phyloP scores from a whole-genome alignment of 2,329 filamentous ascomycete genomes.

The Verticillium longisporum region DNA sequence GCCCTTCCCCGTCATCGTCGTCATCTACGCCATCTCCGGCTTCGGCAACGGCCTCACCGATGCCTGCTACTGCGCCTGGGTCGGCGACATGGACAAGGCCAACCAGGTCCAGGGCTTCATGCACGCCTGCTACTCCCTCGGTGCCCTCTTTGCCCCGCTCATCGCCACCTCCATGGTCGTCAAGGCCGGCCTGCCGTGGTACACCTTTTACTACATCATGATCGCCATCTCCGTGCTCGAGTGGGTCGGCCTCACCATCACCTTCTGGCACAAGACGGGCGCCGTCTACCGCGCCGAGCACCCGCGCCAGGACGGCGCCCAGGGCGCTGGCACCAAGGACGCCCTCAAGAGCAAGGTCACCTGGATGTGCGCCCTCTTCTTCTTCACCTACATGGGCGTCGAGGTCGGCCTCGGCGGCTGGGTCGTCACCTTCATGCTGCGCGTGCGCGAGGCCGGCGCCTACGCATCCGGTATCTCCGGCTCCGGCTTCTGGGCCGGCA shows the following conservation, averaged over 20 bases:
- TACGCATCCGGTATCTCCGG: slow-evolving; percentile 67
- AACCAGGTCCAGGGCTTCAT: slow-evolving; percentile 62
- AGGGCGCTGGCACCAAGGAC: slow-evolving; percentile 24
- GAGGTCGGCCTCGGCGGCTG: slow-evolving; percentile 70
- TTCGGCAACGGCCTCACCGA: slow-evolving; percentile 61
- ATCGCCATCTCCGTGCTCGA: slow-evolving; percentile 50
- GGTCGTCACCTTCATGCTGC: slow-evolving; percentile 76
- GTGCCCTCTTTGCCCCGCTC: slow-evolving; percentile 56
- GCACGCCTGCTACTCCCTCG: slow-evolving; percentile 59
- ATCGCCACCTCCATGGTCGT: slow-evolving; percentile 63
- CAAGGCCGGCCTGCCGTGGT: slow-evolving; percentile 53
- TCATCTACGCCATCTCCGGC: slow-evolving; percentile 56
- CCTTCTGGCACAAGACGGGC: slow-evolving; percentile 56
- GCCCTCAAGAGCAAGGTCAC: slow-evolving; percentile 45
- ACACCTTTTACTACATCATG: slow-evolving; percentile 66
- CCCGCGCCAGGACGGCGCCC: slow-evolving; percentile 14
- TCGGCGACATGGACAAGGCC: slow-evolving; percentile 59
- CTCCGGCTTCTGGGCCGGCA: slow-evolving; percentile 74
- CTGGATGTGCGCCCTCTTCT: slow-evolving; percentile 61
- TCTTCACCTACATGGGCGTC: slow-evolving; percentile 66
- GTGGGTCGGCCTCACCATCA: slow-evolving; percentile 36
- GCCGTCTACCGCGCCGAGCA: slow-evolving; percentile 41
- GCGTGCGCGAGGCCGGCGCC: slow-evolving; percentile 54
- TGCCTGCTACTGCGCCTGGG: slow-evolving; percentile 41
- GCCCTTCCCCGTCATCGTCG: slow-evolving; percentile 56